A percentile compares a stretch with the other conserved stretches of the same genome.
Evolutionary conservation across 2,329 filamentous ascomycete species (phyloP).

Genomic region (Myriosclerotinia curreyana): DNA sequence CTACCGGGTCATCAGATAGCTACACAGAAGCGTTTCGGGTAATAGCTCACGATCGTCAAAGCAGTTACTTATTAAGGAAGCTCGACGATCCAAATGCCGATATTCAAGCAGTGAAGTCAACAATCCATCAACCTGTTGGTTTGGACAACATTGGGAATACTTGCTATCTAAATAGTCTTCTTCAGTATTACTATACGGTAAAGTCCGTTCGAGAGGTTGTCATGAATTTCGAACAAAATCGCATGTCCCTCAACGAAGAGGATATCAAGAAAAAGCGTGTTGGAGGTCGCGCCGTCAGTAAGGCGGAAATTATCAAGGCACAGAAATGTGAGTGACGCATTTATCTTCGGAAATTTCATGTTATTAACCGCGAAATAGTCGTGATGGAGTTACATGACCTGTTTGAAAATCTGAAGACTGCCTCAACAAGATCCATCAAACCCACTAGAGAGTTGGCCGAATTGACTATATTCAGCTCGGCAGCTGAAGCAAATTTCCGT

Average conservation of each 20-base stretch:
- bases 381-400: slow-evolving; percentile 68
- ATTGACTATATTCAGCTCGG: slow-evolving; percentile 66
- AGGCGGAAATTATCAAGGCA: slow-evolving; percentile 56
- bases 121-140: slow-evolving; percentile 71
- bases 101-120: slow-evolving; percentile 31
- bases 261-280: slow-evolving; percentile 66
- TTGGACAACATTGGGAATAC: slow-evolving; percentile 95
- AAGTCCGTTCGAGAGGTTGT: slow-evolving; percentile 78
- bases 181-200: slow-evolving; percentile 93
- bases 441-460: slow-evolving; percentile 77
- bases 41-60: slow-evolving; percentile 38
- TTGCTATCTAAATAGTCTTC: slow-evolving; percentile 93
- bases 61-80: slow-evolving; percentile 38
- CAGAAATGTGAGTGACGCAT: slow-evolving; percentile 64
- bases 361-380: slow-evolving; percentile 50
- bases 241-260: slow-evolving; percentile 64
- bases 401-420: slow-evolving; percentile 67
- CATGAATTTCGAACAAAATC: slow-evolving; percentile 68
- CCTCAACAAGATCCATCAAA: slow-evolving; percentile 58
- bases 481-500: slow-evolving; percentile 52
- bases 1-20: slow-evolving; percentile 37
- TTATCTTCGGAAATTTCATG: slow-evolving; percentile 18
- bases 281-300: slow-evolving; percentile 65
- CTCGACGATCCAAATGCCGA: slow-evolving; percentile 39
- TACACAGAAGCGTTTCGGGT: slow-evolving; percentile 37